Percentiles rank a stretch among this genome's conserved stretches.
These are phyloP conservation scores for Asterionellopsis glacialis DNA, from an alignment of 108 stramenopile species.

Conservation along the genomic window DNA sequence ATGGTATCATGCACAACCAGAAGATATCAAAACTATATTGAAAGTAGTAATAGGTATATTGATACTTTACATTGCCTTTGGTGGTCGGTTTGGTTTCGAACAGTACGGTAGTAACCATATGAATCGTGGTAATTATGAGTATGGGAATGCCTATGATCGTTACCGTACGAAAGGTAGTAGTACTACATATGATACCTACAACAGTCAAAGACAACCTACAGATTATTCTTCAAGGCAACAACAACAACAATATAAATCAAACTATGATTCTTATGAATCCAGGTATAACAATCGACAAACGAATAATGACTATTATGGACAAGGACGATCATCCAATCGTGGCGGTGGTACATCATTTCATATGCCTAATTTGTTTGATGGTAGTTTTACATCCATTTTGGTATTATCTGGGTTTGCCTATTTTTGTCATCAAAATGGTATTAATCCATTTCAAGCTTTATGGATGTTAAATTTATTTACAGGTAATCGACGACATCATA, in stretches of 20 bases:
- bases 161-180: conserved; percentile 10
- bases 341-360: conserved; percentile 6
- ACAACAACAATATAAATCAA: neutral
- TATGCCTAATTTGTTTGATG: conserved; percentile 52
- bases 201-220: neutral
- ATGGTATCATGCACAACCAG: conserved; percentile 57
- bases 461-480: conserved; percentile 51
- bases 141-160: conserved; percentile 56
- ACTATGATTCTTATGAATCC: conserved; percentile 1
- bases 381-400: conserved; percentile 36
- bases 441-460: conserved; percentile 62
- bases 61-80: conserved; percentile 69
- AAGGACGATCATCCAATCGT: neutral
- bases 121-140: conserved; percentile 50
- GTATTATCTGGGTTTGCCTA: conserved; percentile 31
- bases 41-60: conserved; percentile 45
- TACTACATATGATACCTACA: conserved; percentile 7
- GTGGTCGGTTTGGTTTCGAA: conserved; percentile 75
- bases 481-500: conserved; percentile 16
- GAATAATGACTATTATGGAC: neutral
- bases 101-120: neutral
- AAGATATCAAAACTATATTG: conserved; percentile 49
- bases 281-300: neutral
- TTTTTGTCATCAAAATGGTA: conserved; percentile 54
- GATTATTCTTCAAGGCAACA: neutral